Evolutionary conservation across 2,329 filamentous ascomycete species (phyloP), one percentile per base, ranked within the genome.

Genomic region (Ophiostoma sp.): DNA sequence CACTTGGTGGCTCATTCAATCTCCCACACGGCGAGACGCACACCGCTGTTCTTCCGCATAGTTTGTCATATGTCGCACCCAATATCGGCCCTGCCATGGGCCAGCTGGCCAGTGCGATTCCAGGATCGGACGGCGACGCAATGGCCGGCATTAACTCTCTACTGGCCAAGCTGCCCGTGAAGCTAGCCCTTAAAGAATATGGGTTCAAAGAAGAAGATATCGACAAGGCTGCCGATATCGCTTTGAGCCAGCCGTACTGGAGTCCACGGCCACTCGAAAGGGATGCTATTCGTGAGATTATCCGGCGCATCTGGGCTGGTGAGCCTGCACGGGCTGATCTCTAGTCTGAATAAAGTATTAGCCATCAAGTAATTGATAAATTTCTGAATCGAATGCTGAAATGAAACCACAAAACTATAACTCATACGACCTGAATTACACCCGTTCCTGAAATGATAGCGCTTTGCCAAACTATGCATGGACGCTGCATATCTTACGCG

Each of bases 1-100:
- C 85, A 0, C 80, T 90, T 1, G 88, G 87, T 33, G 88, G 88
- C 8, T 85, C 81, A 74, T 88, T 90, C 77, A 83, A 85, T 72
- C 81, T 90, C 7, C 86, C 88, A 0, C 87, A 90, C 72, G 86
- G 87, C 1, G 86, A 89, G 76, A 89, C 87, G 0, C 88, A 90
- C 74, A 87, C 87, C 0, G 84, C 86, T 41, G 82, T 90, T 1
- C 79, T 90, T 8, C 87, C 87, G 0, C 87, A 90, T 74, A 85
- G 86, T 0, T 78, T 90, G 2, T 84, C 87, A 2, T 90, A 89
- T 76, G 89, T 89, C 73, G 84, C 85, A 11, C 52, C 52, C 2
- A 57, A 57, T 4, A 57, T 57, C 10, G 52, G 52, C 13, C 52
- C 52, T 13, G 52, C 27, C 23, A 57, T 57, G 52, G 52, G n/a